phyloP scores from a whole-genome alignment of 169 alveolate genomes.

The Eimeria maxima region DNA sequence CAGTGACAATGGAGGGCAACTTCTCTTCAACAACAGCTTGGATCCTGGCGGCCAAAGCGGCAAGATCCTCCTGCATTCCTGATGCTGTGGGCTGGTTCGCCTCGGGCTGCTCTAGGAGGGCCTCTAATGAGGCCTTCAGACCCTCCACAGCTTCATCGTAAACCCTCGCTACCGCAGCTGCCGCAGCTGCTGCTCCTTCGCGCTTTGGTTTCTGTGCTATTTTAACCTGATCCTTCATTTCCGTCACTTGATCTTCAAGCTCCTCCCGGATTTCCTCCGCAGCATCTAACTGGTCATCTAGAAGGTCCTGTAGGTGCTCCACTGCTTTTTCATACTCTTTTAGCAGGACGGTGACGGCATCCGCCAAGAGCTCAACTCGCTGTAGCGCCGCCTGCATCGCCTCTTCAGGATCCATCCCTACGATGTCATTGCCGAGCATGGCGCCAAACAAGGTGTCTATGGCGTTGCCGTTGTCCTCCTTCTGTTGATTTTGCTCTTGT shows the following conservation, averaged over 20 bases:
- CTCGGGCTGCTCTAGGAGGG: constrained; percentile 58
- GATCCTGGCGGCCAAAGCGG: constrained; percentile 44
- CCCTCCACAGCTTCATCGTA: constrained; percentile 67
- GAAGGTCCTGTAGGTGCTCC: constrained; percentile 47
- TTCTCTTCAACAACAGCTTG: constrained; percentile 60
- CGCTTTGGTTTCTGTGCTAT: background rate
- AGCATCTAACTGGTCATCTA: constrained; percentile 58
- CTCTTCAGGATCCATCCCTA: constrained; percentile 41
- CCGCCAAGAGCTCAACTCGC: constrained; percentile 67
- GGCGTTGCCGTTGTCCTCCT: background rate
- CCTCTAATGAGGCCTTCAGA: constrained; percentile 40
- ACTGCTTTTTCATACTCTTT: constrained; percentile 59
- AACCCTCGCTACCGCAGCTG: constrained; percentile 72
- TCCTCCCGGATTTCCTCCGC: constrained; percentile 60
- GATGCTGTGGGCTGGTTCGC: constrained; percentile 15
- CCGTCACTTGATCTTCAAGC: constrained; percentile 12
- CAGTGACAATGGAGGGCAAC: constrained; percentile 30
- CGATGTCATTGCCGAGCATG: background rate
- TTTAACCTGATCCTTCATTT: constrained; percentile 14
- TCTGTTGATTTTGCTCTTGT: constrained; percentile 24
- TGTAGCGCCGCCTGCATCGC: constrained; percentile 36
- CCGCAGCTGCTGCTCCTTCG: constrained; percentile 52
- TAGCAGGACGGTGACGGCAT: constrained; percentile 72
- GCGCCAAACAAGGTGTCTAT: background rate
- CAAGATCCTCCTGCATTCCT: constrained; percentile 37